These are phyloP conservation scores for Aspergillus sp. DNA, from an alignment of 2,329 filamentous ascomycete species.

Conservation along the genomic window DNA sequence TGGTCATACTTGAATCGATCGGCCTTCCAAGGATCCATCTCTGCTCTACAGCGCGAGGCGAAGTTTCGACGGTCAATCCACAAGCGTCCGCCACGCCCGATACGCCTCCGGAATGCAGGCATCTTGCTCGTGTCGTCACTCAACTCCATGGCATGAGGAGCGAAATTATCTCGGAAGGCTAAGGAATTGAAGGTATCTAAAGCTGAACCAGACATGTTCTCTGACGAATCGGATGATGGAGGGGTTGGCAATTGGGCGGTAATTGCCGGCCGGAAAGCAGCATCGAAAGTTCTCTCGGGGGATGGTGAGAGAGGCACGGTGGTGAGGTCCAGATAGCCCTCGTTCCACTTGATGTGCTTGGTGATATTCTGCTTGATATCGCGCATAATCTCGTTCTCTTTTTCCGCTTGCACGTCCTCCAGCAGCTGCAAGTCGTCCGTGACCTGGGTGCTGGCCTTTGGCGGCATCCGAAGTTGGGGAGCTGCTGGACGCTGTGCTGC, in stretches of 20 bases:
- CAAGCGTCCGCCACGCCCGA: constrained; percentile 78
- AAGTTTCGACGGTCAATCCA: constrained; percentile 84
- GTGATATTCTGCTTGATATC: constrained; percentile 85
- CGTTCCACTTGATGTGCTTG: constrained; percentile 90
- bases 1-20: constrained; percentile 87
- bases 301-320: constrained; percentile 80
- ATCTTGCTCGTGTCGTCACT: constrained; percentile 45
- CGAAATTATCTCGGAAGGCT: constrained; percentile 38
- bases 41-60: constrained; percentile 51
- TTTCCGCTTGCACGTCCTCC: constrained; percentile 74
- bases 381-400: constrained; percentile 73
- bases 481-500: constrained; percentile 61
- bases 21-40: constrained; percentile 48
- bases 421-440: constrained; percentile 78
- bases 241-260: constrained; percentile 64
- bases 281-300: constrained; percentile 60
- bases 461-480: constrained; percentile 67
- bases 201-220: constrained; percentile 39
- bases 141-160: constrained; percentile 43
- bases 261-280: constrained; percentile 65
- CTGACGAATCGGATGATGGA: constrained; percentile 50
- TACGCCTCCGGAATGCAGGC: constrained; percentile 77
- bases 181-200: constrained; percentile 34
- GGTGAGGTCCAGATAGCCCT: constrained; percentile 84
- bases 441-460: constrained; percentile 68